Base-by-base conservation (phyloP, 2,329 filamentous ascomycete species). In the Orbilia blumenaviensis region DNA sequence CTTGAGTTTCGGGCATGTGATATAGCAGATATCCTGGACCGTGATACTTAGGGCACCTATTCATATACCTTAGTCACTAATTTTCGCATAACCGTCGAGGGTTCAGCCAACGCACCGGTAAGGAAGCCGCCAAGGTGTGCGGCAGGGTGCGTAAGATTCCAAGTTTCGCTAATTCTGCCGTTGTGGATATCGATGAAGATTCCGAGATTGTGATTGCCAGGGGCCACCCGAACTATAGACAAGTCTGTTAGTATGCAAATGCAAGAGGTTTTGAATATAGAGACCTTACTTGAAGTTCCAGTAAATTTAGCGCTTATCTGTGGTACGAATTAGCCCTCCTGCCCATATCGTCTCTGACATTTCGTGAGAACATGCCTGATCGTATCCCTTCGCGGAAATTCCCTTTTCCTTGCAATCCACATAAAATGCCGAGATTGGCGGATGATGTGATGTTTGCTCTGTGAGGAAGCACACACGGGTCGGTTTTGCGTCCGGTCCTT, bases 361-460 rank as follows among this genome's bases (percentile, higher is more conserved):
- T 9, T 23, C 4, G 7, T 66, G 62, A 27, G 3, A 18, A 48
- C 63, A n/a, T 29, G 56, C 71, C 56, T 99, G 95, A 81, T 99
- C 95, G 81, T 94, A 99, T 0, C 95, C 95, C 72, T 91, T 88
- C 14, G 95, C 95, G 38, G 89, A 89, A 78, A 99, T 88, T 27
- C 94, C 95, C 82, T 93, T 94, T 79, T 96, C 92, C 0, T 94
- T 93, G 81, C 95, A 99, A 81, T 93, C 91, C 78, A 97, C 90
- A 83, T 92, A 94, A 83, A 96, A 99, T 12, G 95, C 95, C 79
- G 94, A 98, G 79, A 99, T 94, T 8, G 95, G 95, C 34, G 95
- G 95, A 83, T 99, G 95, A 81, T 99, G 95, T 6, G 93, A 97
- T 7, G 95, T 99, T 84, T 99, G 95, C 84, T 99, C 95, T 25